Evolutionary conservation across 1,284 basidiomycete species (phyloP), one percentile per base, ranked within the genome.

Genomic region (Kwoniella shivajii): DNA sequence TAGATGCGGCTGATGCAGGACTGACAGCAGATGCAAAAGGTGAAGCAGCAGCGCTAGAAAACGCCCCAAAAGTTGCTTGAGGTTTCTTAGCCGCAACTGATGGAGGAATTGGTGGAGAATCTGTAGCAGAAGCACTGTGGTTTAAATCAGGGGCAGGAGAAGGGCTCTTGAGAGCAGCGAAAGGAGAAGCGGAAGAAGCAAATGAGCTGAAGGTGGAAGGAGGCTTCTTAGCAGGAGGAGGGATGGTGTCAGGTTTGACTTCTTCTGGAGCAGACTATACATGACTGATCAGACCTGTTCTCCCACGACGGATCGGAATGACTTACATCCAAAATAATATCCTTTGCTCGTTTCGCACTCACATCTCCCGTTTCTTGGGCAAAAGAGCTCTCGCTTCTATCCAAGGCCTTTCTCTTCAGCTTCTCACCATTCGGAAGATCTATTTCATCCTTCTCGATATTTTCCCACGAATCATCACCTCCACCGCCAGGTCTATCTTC

Each of bases 111-210:
- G 59, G 46, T 18, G 44, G 31, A 24, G n/a, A 26, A n/a, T 13
- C 44, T 11, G 52, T 26, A 27, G 47, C 20, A 18, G 41, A 33
- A 30, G 50, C n/a, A n/a, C n/a, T n/a, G n/a, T n/a, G n/a, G n/a
- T n/a, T n/a, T 4, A 50, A 27, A 18, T 33, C 42, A n/a, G 43
- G 16, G 4, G 53, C 41, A n/a, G 57, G 54, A 5, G 57, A 55
- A 24, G 53, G 31, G 22, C 30, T 53, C 33, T 60, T 54, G 50
- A 50, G 34, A 38, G 52, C 11, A 5, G 80, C 78, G 67, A 88
- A 88, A 1, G 87, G 86, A 4, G 87, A 87, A 16, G 82, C 64
- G 2, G 83, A 73, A 0, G 82, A 82, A 0, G 84, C 81, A 65
- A 87, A 89, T 0, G 85, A 82, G 64, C 84, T 84, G 63, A 87